Conservation (phyloP, 768 basidiomycete species). For the Rhodosporidiobolus odoratus region DNA sequence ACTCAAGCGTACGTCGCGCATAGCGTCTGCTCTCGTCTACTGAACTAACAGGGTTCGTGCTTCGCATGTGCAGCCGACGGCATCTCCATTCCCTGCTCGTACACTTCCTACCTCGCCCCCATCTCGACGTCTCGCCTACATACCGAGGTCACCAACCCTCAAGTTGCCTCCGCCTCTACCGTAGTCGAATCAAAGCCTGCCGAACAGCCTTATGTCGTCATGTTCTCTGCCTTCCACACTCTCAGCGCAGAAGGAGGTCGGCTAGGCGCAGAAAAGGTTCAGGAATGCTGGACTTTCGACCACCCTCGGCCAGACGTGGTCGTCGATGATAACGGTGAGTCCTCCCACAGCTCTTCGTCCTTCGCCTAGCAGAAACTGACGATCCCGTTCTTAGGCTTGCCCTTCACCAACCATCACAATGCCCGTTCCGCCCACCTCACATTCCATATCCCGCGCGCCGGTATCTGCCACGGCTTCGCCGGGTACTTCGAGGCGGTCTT, state of each 20-base stretch:
- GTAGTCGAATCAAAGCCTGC: conserved; percentile 56
- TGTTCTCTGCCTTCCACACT: conserved; percentile 90
- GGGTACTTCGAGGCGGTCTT: conserved; percentile 95
- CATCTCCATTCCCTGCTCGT: conserved; percentile 92
- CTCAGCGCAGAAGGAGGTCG: conserved; percentile 71
- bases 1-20: conserved; percentile 65
- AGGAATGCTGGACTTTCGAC: conserved; percentile 96
- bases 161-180: conserved; percentile 47
- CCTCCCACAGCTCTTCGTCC: not conserved
- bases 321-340: conserved; percentile 52
- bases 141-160: conserved; percentile 65
- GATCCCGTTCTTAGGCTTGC: conserved; percentile 58
- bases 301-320: conserved; percentile 80
- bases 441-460: conserved; percentile 92
- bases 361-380: not conserved
- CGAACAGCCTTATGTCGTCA: conserved; percentile 97
- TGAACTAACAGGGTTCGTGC: not conserved
- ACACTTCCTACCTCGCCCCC: conserved; percentile 89
- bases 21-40: not conserved
- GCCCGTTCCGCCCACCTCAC: conserved; percentile 74
- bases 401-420: conserved; percentile 94
- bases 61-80: conserved; percentile 61
- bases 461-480: conserved; percentile 84
- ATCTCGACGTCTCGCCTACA: conserved; percentile 88
- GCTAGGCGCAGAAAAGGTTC: conserved; percentile 51